A percentile compares a stretch with the other conserved stretches of the same genome.
phyloP scores from a whole-genome alignment of 2,329 filamentous ascomycete genomes.

The Penicillium capsulatum region DNA sequence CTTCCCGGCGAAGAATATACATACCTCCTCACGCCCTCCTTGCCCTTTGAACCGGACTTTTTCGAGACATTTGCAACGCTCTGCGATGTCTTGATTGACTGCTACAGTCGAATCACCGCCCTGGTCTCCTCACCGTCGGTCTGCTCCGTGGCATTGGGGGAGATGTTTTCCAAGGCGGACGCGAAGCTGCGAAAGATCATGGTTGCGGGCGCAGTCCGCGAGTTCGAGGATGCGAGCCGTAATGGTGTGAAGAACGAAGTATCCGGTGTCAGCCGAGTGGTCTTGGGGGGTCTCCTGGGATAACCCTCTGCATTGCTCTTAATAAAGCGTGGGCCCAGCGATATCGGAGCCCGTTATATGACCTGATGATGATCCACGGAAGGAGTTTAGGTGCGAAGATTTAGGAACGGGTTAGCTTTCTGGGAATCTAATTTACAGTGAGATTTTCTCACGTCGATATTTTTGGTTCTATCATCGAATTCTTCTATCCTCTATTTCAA shows the following conservation, averaged over 20 bases:
- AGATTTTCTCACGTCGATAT: too few relatives aligned
- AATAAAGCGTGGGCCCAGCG: too few relatives aligned
- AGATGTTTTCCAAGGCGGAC: conserved; percentile 88
- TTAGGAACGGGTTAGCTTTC: too few relatives aligned
- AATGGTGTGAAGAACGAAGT: conserved; percentile 74
- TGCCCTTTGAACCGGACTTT: conserved; percentile 96
- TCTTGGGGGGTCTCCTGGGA: conserved; percentile 76
- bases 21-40: conserved; percentile 79
- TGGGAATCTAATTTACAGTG: too few relatives aligned
- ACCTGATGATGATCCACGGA: background rate
- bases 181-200: conserved; percentile 81
- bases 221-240: conserved; percentile 86
- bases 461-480: too few relatives aligned
- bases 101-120: conserved; percentile 72
- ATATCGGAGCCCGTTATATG: too few relatives aligned
- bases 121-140: conserved; percentile 71
- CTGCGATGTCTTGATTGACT: conserved; percentile 92
- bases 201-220: conserved; percentile 77
- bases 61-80: conserved; percentile 94
- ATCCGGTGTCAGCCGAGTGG: conserved; percentile 79
- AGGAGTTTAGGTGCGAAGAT: background rate
- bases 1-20: conserved; percentile 82
- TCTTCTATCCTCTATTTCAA: too few relatives aligned
- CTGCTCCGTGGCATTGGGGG: conserved; percentile 66
- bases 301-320: too few relatives aligned